phyloP scores from a whole-genome alignment of 331 rosid genomes.

The Acacia pycnantha region DNA sequence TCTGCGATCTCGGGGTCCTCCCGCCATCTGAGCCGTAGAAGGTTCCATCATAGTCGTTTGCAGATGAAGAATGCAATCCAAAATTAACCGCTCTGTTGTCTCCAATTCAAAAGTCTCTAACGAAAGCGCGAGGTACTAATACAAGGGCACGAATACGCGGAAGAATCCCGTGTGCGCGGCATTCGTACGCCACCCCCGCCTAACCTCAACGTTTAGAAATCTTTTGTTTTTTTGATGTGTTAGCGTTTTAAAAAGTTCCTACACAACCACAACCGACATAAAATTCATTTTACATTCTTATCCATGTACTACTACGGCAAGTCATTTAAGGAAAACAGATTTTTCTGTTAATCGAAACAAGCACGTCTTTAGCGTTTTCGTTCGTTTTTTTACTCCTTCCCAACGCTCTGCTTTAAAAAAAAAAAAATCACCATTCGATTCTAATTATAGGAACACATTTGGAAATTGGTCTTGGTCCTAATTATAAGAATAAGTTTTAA shows the following conservation, averaged over 20 bases:
- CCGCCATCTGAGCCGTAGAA: constrained; percentile 15
- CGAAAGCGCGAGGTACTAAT: background rate
- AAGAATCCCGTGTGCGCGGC: constrained; percentile 25
- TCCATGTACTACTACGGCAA: too few species aligned
- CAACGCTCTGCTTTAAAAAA: background rate
- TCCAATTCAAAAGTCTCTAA: background rate
- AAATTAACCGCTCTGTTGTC: background rate
- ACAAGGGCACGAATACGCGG: background rate
- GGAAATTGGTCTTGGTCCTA: too few species aligned
- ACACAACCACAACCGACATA: too few species aligned
- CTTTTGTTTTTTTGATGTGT: too few species aligned
- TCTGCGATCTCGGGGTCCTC: constrained; percentile 62
- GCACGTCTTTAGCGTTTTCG: background rate
- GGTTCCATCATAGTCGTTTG: constrained; percentile 38
- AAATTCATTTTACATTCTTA: too few species aligned
- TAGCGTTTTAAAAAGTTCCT: too few species aligned
- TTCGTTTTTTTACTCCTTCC: background rate
- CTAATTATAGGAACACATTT: too few species aligned
- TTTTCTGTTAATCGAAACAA: too few species aligned
- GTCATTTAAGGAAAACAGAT: too few species aligned
- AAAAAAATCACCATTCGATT: too few species aligned
- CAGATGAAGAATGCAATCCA: background rate
- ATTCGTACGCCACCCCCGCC: constrained; percentile 28
- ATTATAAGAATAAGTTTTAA: too few species aligned
- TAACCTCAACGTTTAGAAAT: too few species aligned